Evolutionary conservation across 73 alveolate genomes (phyloP).

Genomic region (Effrenium voratum): DNA sequence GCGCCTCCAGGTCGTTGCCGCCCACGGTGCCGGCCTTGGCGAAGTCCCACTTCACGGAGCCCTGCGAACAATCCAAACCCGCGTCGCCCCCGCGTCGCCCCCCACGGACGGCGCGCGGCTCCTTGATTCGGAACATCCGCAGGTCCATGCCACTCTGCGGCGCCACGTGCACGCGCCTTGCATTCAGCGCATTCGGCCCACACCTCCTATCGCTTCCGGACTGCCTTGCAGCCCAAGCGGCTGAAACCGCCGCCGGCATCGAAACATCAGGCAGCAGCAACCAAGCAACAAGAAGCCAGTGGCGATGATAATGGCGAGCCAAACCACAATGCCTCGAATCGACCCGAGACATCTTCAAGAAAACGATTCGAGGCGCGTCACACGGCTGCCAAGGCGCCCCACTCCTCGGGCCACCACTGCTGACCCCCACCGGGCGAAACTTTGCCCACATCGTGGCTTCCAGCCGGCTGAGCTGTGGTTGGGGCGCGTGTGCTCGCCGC

Average conservation of each 20-base stretch:
- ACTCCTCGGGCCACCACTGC: slow-evolving; percentile 69
- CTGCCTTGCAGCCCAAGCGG: neutral
- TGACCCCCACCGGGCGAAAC: too few species aligned
- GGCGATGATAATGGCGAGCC: slow-evolving; percentile 54
- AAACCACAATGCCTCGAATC: slow-evolving; percentile 19
- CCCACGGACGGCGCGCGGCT: neutral
- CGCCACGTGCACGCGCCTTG: slow-evolving; percentile 61
- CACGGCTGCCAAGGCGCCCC: slow-evolving; percentile 17
- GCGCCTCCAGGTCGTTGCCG: slow-evolving; percentile 62
- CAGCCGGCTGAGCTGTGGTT: too few species aligned
- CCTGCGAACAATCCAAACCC: too few species aligned
- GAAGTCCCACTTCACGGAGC: slow-evolving; percentile 74
- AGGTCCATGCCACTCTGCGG: slow-evolving; percentile 63
- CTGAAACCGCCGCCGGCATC: slow-evolving; percentile 50
- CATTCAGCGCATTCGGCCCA: neutral
- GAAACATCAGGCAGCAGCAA: slow-evolving; percentile 35
- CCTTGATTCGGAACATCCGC: slow-evolving; percentile 68
- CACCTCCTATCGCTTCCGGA: neutral
- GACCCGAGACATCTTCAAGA: too few species aligned
- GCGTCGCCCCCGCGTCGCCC: neutral
- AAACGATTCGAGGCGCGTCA: neutral
- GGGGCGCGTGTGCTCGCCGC: too few species aligned
- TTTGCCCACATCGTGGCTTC: too few species aligned
- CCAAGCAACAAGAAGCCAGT: slow-evolving; percentile 7
- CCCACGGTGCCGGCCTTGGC: slow-evolving; percentile 66